phyloP scores from a whole-genome alignment of 495 filamentous ascomycete species.

The Chaetomium tenue region DNA sequence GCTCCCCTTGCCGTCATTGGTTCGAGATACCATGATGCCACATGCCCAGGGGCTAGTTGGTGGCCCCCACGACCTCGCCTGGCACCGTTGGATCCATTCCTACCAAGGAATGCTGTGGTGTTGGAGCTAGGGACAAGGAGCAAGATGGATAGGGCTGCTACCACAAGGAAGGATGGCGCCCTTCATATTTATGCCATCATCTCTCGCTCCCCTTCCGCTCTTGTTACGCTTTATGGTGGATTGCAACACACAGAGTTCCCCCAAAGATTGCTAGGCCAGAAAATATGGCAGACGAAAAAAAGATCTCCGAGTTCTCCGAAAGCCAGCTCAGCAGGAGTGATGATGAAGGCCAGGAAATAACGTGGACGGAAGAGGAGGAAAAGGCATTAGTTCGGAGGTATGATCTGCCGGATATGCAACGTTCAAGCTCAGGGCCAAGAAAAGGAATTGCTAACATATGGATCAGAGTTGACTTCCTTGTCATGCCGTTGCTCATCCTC shows the following conservation, averaged over 20 bases:
- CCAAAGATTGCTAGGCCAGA: not conserved
- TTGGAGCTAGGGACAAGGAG: not conserved
- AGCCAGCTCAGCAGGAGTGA: conserved; percentile 28
- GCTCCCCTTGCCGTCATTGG: not conserved
- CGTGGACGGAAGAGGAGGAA: conserved; percentile 42
- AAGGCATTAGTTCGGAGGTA: conserved; percentile 38
- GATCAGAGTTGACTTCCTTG: conserved; percentile 51
- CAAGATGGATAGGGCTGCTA: too few relatives aligned
- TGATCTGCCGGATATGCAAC: not conserved
- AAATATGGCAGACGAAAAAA: conserved; percentile 29
- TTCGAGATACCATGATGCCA: not conserved
- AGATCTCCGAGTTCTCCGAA: conserved; percentile 19
- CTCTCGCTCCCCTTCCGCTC: not conserved
- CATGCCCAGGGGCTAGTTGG: not conserved
- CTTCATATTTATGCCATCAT: not conserved
- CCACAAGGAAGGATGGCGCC: not conserved
- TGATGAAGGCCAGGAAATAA: conserved; percentile 28
- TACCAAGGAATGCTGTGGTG: not conserved
- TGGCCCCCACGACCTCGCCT: not conserved
- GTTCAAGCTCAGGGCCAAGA: not conserved
- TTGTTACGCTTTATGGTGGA: not conserved
- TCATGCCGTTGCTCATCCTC: conserved; percentile 52
- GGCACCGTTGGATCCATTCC: not conserved
- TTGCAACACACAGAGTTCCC: not conserved
- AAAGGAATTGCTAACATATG: not conserved